phyloP scores from a whole-genome alignment of 208 protist species.

The Wallacemonas sp. region DNA sequence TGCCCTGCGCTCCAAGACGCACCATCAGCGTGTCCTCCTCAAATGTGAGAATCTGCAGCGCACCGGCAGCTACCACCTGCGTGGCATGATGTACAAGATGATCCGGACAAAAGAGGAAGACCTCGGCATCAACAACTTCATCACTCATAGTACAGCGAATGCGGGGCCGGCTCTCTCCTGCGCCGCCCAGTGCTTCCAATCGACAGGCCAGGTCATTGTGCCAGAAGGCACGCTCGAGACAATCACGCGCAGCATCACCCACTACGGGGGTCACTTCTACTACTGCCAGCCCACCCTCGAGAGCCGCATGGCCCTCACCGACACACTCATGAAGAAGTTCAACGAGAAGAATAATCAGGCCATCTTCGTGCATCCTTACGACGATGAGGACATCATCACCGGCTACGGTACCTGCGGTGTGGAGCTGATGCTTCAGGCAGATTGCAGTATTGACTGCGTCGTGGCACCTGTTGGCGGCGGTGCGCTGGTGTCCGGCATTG shows the following conservation, averaged over 20 bases:
- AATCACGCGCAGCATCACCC: conserved; percentile 70
- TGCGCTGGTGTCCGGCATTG: conserved; percentile 84
- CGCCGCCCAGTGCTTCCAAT: conserved; percentile 72
- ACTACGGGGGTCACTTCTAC: conserved; percentile 59
- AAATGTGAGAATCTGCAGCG: conserved; percentile 86
- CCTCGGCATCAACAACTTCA: conserved; percentile 69
- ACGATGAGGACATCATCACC: conserved; percentile 90
- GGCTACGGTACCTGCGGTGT: conserved; percentile 89
- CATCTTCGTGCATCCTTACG: conserved; percentile 90
- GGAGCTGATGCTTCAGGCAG: conserved; percentile 87
- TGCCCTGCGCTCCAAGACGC: conserved; percentile 40
- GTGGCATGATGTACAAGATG: conserved; percentile 69
- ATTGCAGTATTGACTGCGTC: conserved; percentile 79
- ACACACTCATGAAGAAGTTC: conserved; percentile 39
- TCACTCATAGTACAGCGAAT: conserved; percentile 92
- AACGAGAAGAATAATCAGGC: conserved; percentile 61
- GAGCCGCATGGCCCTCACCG: conserved; percentile 34
- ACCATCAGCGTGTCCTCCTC: conserved; percentile 56
- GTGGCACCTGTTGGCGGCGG: conserved; percentile 90
- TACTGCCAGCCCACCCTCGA: conserved; percentile 52
- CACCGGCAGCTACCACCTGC: conserved; percentile 72
- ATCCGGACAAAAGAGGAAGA: conserved; percentile 73
- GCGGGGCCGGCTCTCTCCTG: conserved; percentile 91
- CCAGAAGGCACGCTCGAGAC: conserved; percentile 70
- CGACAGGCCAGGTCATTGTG: conserved; percentile 87